phyloP scores from a whole-genome alignment of 305 asterid genomes.

The Fraxinus albicans region DNA sequence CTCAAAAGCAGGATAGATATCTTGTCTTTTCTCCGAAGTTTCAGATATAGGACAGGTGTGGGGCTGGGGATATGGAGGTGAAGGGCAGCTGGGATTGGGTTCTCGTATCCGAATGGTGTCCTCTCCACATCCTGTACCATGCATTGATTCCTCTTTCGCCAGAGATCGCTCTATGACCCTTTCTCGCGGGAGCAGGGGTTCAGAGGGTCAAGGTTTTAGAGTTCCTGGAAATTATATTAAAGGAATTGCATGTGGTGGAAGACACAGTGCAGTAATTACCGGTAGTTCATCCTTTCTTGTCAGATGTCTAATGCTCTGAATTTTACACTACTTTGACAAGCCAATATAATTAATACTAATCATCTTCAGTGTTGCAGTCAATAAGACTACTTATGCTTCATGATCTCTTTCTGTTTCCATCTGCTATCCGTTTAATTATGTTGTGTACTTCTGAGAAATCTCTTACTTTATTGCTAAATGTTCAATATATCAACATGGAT shows the following conservation, averaged over 20 bases:
- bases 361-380: not conserved
- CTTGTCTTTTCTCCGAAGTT: conserved; percentile 36
- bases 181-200: conserved; percentile 57
- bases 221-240: conserved; percentile 80
- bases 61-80: conserved; percentile 99
- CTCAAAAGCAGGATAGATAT: conserved; percentile 27
- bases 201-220: conserved; percentile 60
- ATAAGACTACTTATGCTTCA: not conserved
- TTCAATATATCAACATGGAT: conserved; percentile 5
- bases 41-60: conserved; percentile 96
- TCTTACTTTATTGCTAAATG: not conserved
- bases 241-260: conserved; percentile 96
- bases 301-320: not conserved
- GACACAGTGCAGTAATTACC: conserved; percentile 92
- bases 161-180: conserved; percentile 52
- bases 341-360: not conserved
- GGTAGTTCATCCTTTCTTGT: conserved; percentile 35
- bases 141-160: conserved; percentile 63
- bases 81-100: conserved; percentile 96
- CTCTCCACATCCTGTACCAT: conserved; percentile 92
- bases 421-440: not conserved
- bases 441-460: not conserved
- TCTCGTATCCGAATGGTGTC: conserved; percentile 92
- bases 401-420: not conserved
- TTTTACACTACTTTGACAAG: not conserved